Base-by-base conservation (phyloP, 140 eudicot species). In the Anethum foeniculum region DNA sequence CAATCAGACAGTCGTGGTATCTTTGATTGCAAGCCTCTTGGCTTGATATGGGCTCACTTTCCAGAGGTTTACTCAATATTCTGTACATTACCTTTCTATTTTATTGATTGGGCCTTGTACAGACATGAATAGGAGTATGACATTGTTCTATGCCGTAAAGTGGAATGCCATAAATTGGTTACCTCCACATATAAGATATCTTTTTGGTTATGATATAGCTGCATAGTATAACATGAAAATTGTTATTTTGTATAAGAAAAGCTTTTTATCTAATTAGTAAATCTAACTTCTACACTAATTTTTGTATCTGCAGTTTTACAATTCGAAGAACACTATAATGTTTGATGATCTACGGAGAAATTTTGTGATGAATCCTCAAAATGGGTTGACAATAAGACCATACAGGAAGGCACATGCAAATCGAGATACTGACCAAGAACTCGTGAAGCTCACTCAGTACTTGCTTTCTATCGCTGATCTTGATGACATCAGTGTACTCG, bases 11-110 rank as follows among this genome's bases (percentile, higher is more conserved):
- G 91, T 80, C 91, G 92, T 71, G 97, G 97, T 11, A 85, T 89
- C 75, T 90, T 95, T 80, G 95, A 95, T 83, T 95, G 99, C 90
- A 95, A 95, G 80, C 99, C 99, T 34, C 97, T 95, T n/a, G 99
- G 99, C 56, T 84, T 95, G 84, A 95, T 95, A 81, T 95, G 99
- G 99, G 95, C 95, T 23, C 95, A 85, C 79, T 90, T 92, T 79
- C 97, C 97, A 7, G 87, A 95, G 98, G 98, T 94, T 79, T 32
- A 74, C 4, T 62, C 43, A 28, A 8, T n/a, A 65, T 32, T 32
- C 15, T 69, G 46, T 25, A 14, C 9, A 15, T 77, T 75, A 56
- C 28, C 46, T 58, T 41, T 71, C 1, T 77, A 19, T 58, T 76
- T 77, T 23, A n/a, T 41, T 65, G 34, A 46, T 18, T 46, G 4